Evolutionary conservation across 805 yeast genomes (phyloP).

Genomic region (Metschnikowia baotianmanensis): DNA sequence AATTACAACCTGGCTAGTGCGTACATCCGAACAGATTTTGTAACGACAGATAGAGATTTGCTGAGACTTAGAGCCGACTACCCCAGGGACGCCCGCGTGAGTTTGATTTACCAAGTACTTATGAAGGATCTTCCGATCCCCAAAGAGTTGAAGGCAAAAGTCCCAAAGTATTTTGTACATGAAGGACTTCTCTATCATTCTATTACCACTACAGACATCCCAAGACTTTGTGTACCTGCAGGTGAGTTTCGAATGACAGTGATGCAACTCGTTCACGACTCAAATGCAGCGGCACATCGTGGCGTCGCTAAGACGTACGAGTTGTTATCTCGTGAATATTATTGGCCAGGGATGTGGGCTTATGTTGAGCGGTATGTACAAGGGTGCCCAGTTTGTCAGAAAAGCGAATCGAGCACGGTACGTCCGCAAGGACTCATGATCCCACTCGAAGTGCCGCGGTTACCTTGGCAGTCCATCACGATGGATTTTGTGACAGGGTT

Average conservation of each 20-base stretch:
- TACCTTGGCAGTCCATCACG: not conserved
- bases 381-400: not conserved
- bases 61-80: not conserved
- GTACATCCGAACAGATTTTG: too few species aligned
- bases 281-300: not conserved
- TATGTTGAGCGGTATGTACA: not conserved
- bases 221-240: not conserved
- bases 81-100: not conserved
- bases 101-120: not conserved
- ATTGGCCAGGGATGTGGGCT: not conserved
- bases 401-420: not conserved
- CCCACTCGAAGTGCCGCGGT: conserved; percentile 1
- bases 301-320: not conserved
- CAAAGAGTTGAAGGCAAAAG: not conserved
- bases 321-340: not conserved
- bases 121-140: not conserved
- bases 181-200: not conserved
- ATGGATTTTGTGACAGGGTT: not conserved
- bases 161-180: not conserved
- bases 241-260: not conserved
- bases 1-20: too few species aligned
- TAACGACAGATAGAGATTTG: too few species aligned
- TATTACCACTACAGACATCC: not conserved
- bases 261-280: not conserved
- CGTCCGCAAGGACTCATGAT: not conserved